phyloP scores from a whole-genome alignment of 306 rosid genomes.

The Trichosanthes cucumerina region DNA sequence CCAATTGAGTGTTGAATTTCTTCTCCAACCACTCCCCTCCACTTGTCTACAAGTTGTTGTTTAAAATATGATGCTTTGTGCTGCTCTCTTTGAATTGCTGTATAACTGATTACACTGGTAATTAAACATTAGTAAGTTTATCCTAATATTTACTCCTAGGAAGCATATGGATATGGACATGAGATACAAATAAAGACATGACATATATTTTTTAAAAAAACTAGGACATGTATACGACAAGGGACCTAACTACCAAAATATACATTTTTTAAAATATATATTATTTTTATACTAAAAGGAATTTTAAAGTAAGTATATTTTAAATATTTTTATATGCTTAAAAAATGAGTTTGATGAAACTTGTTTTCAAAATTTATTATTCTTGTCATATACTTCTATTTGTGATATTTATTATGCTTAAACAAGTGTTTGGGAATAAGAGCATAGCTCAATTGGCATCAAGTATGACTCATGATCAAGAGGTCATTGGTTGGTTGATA shows the following conservation, averaged over 20 bases:
- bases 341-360: not conserved
- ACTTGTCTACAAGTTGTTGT: not conserved
- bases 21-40: not conserved
- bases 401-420: no score
- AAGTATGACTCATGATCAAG: no score
- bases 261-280: no score
- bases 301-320: not conserved
- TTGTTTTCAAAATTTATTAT: no score
- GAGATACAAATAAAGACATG: no score
- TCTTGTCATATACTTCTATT: not conserved
- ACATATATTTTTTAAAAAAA: no score
- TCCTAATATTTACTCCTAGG: not conserved
- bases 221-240: not conserved
- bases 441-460: no score
- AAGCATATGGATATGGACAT: not conserved
- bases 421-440: not conserved
- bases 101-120: not conserved
- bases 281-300: no score
- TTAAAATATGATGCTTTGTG: not conserved
- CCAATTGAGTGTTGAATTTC: constrained; percentile 1
- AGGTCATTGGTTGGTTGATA: no score
- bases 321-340: not conserved
- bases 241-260: not conserved
- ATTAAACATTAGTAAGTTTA: not conserved
- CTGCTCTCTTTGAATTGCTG: not conserved